Evolutionary conservation across 139 green algal species (phyloP).

Genomic region (Micractinium sp.): DNA sequence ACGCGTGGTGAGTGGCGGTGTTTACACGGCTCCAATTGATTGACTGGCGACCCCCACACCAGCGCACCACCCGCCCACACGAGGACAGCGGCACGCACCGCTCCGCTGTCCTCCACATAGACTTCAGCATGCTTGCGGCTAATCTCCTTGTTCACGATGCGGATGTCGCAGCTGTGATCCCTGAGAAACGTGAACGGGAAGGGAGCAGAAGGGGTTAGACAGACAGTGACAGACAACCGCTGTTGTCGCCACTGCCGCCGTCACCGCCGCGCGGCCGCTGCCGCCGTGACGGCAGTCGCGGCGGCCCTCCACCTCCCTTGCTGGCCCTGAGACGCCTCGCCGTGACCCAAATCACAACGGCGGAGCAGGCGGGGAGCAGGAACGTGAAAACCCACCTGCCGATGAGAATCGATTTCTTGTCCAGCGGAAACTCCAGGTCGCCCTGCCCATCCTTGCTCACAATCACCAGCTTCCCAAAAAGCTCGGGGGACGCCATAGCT

Average conservation of each 20-base stretch:
- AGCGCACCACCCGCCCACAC: too few relatives aligned
- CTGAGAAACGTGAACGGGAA: conserved; percentile 22
- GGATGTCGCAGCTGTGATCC: conserved; percentile 57
- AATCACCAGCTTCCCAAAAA: conserved; percentile 37
- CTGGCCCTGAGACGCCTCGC: too few relatives aligned
- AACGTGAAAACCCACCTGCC: conserved; percentile 31
- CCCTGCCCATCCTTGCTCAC: conserved; percentile 36
- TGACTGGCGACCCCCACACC: too few relatives aligned
- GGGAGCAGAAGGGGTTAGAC: too few relatives aligned
- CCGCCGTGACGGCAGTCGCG: neutral
- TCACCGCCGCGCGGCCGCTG: too few relatives aligned
- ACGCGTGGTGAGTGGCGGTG: neutral
- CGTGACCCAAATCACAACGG: neutral
- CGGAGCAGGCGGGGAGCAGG: neutral
- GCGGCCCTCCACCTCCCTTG: neutral
- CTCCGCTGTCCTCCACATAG: conserved; percentile 43
- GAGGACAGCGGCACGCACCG: too few relatives aligned
- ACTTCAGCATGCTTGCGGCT: conserved; percentile 55
- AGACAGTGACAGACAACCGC: neutral
- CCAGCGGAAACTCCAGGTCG: conserved; percentile 45
- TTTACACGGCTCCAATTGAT: neutral
- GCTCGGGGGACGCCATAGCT: neutral
- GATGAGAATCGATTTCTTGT: conserved; percentile 50
- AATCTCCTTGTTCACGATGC: conserved; percentile 55
- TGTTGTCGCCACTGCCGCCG: neutral